Evolutionary conservation across 345 rosid species (phyloP).

Genomic region (Microcos paniculata): DNA sequence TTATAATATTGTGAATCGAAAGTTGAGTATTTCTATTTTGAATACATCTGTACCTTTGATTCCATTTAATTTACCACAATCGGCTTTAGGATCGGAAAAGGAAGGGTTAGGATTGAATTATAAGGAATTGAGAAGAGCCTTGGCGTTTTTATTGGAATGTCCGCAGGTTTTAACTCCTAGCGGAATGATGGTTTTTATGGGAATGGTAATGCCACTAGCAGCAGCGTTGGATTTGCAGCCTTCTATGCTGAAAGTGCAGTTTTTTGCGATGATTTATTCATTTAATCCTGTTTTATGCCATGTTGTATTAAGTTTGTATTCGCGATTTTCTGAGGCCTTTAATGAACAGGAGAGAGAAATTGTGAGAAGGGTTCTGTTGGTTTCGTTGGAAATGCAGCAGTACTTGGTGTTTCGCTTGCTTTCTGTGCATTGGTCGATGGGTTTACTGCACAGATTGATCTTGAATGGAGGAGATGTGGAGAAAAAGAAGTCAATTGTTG

Average conservation of each 20-base stretch:
- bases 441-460: conserved; percentile 50
- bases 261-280: conserved; percentile 81
- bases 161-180: conserved; percentile 74
- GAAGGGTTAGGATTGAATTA: conserved; percentile 56
- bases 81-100: conserved; percentile 32
- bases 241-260: conserved; percentile 91
- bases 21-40: conserved; percentile 63
- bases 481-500: conserved; percentile 51
- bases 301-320: conserved; percentile 64
- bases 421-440: conserved; percentile 83
- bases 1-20: conserved; percentile 50
- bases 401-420: conserved; percentile 77
- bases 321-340: conserved; percentile 62
- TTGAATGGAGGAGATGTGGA: conserved; percentile 43
- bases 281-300: conserved; percentile 80
- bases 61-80: conserved; percentile 72
- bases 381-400: conserved; percentile 68
- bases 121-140: conserved; percentile 85
- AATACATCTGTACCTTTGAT: conserved; percentile 73
- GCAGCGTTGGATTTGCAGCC: conserved; percentile 78
- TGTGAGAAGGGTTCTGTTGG: conserved; percentile 55
- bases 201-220: conserved; percentile 75
- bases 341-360: conserved; percentile 81
- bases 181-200: conserved; percentile 83
- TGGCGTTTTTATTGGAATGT: conserved; percentile 86